Base-by-base conservation (phyloP, 257 asterid species). In the Fraxinus quadrangulata region DNA sequence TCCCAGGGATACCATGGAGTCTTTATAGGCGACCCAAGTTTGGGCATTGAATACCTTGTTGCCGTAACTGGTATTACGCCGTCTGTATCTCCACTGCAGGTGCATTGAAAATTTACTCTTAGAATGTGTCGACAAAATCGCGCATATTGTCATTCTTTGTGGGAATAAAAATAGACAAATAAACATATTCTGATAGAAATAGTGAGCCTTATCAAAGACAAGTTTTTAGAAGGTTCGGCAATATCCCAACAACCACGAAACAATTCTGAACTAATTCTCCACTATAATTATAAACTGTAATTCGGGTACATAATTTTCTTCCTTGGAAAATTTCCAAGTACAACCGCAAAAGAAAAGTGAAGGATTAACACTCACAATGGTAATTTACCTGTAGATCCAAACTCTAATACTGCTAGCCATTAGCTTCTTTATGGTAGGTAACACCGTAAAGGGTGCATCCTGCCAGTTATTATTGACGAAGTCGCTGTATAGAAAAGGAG, bases 1-100 rank as follows among this genome's bases (percentile, higher is more conserved):
- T 85, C 74, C 93, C 93, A 89, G 0, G 91, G 84, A 24, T 83
- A 75, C 88, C 89, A 89, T 28, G 86, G 83, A 67, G 84, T 81
- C 67, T 79, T 81, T 33, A 85, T 78, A 7, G 84, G 66, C 70
- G 77, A 0, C 19, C 34, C 75, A 5, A 89, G 79, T 56, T 84
- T 87, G 21, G 78, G 73, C 76, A 89, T 79, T 4, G 88, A 84
- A 28, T 85, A 79, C 76, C 87, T 84, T 0, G 89, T 85, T 39
- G 89, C 71, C 28, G 87, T 82, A 21, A 89, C 80, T 13, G 93
- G 86, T 54, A 85, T 82, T n/a, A 69, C 66, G 7, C 76, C 73
- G 67, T 87, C 85, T 6, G 73, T 67, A 72, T 86, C 90, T 51
- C 90, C 90, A 33, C 88, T 86, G 79, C 77, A 74, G 34, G 42